Percentiles rank a stretch among this genome's conserved stretches.
Evolutionary conservation across 768 basidiomycete genomes (phyloP).

Genomic region (Pleurotus eryngii): DNA sequence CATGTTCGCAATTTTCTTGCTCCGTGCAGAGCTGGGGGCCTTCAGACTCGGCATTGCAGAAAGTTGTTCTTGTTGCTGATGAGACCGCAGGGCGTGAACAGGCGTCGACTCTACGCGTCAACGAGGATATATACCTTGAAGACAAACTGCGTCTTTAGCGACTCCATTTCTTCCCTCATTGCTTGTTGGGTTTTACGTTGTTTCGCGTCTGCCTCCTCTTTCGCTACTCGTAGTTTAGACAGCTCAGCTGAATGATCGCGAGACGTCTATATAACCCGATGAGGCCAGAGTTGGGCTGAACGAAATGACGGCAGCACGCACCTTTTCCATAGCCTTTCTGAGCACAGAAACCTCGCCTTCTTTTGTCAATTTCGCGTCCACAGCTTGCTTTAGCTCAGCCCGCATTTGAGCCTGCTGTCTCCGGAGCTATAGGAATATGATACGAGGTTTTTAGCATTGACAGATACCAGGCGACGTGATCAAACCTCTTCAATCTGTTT

Average conservation of each 20-base stretch:
- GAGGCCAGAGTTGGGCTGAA: no score
- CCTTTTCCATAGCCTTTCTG: conserved; percentile 67
- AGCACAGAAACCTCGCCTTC: conserved; percentile 72
- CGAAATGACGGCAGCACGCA: conserved; percentile 17
- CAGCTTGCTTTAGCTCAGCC: conserved; percentile 41
- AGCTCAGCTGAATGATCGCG: conserved; percentile 59
- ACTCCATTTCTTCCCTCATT: conserved; percentile 66
- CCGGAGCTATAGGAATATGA: conserved; percentile 36
- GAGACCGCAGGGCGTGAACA: conserved; percentile 7
- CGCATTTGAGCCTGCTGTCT: conserved; percentile 47
- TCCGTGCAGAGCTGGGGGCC: conserved; percentile 41
- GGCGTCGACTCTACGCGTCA: conserved; percentile 4
- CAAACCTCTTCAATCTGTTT: conserved; percentile 24
- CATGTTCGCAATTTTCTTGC: conserved; percentile 35
- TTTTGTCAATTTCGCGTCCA: conserved; percentile 51
- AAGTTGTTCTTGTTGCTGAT: conserved; percentile 68
- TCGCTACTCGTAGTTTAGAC: conserved; percentile 52
- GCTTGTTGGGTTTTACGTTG: conserved; percentile 56
- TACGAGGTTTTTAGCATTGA: conserved; percentile 32
- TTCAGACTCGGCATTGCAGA: conserved; percentile 41
- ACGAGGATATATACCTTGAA: conserved; percentile 53
- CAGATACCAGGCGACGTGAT: conserved; percentile 10
- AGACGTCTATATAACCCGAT: conserved; percentile 36
- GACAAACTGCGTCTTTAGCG: conserved; percentile 60
- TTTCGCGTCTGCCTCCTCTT: conserved; percentile 57